phyloP scores from a whole-genome alignment of 768 basidiomycete species.

The Pleurotus platypus region DNA sequence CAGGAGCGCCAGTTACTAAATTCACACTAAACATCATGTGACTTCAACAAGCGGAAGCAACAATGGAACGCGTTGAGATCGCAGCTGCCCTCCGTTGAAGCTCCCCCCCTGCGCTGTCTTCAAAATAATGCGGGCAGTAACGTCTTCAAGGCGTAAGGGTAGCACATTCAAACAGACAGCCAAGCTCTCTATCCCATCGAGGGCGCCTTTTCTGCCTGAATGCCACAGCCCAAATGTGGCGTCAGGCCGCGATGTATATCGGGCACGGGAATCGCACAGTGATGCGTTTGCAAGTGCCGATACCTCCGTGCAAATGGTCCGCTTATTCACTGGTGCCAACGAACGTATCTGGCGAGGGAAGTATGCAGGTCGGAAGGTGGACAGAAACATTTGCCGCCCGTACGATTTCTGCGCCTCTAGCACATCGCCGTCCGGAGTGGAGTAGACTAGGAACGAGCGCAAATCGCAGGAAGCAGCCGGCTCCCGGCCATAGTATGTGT shows the following conservation, averaged over 20 bases:
- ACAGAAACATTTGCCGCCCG: conserved; percentile 31
- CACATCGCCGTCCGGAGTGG: conserved; percentile 15
- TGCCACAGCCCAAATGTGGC: conserved; percentile 46
- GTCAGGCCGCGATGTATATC: conserved; percentile 21
- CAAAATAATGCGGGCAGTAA: conserved; percentile 15
- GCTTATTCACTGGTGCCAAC: conserved; percentile 4
- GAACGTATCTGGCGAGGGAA: conserved; percentile 19
- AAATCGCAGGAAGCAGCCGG: conserved; percentile 21
- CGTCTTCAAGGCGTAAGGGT: conserved; percentile 28
- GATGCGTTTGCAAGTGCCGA: conserved; percentile 16
- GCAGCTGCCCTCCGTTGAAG: conserved; percentile 30
- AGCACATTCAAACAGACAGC: conserved; percentile 41
- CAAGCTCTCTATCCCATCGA: conserved; percentile 31
- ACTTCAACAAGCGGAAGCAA: not conserved
- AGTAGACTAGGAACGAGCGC: conserved; percentile 23
- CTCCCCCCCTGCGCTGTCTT: conserved; percentile 27
- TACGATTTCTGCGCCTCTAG: conserved; percentile 25
- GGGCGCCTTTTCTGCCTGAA: conserved; percentile 33
- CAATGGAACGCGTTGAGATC: not conserved
- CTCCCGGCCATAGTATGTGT: conserved; percentile 25
- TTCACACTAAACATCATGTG: conserved; percentile 6
- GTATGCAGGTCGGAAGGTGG: conserved; percentile 18
- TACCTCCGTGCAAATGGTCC: conserved; percentile 12
- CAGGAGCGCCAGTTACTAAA: not conserved
- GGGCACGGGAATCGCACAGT: conserved; percentile 39